Conservation (phyloP, 306 rosid species). For the Quercus wislizeni region DNA sequence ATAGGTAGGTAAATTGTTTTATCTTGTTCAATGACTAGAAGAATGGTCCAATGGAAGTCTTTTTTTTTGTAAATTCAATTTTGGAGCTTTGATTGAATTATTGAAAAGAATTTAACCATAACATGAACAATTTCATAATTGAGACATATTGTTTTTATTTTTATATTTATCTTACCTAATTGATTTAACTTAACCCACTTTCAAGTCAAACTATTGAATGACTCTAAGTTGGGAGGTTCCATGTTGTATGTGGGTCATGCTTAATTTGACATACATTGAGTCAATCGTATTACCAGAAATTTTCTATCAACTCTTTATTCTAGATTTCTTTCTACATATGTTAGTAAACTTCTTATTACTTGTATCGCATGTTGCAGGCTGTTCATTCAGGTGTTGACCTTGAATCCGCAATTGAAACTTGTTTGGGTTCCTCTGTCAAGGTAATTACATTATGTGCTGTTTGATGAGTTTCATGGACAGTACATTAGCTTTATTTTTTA, state of each 20-base stretch:
- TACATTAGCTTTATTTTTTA: not conserved
- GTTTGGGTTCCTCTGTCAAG: constrained; percentile 28
- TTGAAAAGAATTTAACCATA: no score
- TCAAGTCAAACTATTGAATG: not conserved
- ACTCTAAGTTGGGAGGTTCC: not conserved
- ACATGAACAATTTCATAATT: not conserved
- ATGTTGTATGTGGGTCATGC: not conserved
- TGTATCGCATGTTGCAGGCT: constrained; percentile 22
- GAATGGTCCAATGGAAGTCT: no score
- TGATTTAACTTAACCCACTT: not conserved
- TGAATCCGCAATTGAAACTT: constrained; percentile 27
- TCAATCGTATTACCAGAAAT: not conserved
- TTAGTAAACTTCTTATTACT: not conserved
- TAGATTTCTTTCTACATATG: not conserved
- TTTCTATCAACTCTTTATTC: not conserved
- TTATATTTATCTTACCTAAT: not conserved
- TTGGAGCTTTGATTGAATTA: no score
- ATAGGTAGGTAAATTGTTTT: no score
- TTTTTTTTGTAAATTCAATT: no score
- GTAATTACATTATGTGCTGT: constrained; percentile 11
- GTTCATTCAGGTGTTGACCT: constrained; percentile 39
- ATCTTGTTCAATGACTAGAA: no score
- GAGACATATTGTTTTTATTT: not conserved
- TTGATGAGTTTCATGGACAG: not conserved
- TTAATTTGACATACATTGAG: not conserved